These are phyloP conservation scores for Thalassiosira livingstoniorum DNA, from an alignment of 352 stramenopile genomes.

Conservation along the genomic window DNA sequence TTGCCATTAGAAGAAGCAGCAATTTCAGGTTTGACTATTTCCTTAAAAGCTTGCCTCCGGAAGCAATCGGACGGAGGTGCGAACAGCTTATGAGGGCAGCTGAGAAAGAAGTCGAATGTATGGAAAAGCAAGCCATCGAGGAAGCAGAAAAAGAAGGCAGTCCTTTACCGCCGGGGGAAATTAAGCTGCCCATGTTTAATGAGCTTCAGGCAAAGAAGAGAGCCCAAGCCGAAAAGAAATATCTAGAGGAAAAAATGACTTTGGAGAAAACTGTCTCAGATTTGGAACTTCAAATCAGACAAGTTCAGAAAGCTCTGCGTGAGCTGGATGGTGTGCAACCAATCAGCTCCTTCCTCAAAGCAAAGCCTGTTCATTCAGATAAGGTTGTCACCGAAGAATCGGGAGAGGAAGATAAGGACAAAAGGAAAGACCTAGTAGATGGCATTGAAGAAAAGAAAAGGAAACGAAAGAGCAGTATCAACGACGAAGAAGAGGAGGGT, in stretches of 20 bases:
- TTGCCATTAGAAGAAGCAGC: constrained; percentile 77
- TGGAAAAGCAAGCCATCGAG: constrained; percentile 78
- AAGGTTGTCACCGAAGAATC: constrained; percentile 48
- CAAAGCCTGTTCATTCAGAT: constrained; percentile 32
- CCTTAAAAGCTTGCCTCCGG: constrained; percentile 75
- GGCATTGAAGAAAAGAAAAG: constrained; percentile 36
- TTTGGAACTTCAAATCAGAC: constrained; percentile 70
- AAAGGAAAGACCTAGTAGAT: constrained; percentile 10
- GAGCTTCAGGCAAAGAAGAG: constrained; percentile 65
- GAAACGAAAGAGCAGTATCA: constrained; percentile 33
- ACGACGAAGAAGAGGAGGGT: constrained; percentile 36
- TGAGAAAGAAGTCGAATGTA: constrained; percentile 81
- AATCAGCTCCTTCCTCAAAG: constrained; percentile 43
- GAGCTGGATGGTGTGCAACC: constrained; percentile 46
- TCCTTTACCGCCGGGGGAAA: constrained; percentile 34
- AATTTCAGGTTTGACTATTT: constrained; percentile 87
- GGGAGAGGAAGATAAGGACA: constrained; percentile 32
- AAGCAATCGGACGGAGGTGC: constrained; percentile 77
- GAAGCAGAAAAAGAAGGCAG: constrained; percentile 59
- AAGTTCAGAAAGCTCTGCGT: constrained; percentile 65
- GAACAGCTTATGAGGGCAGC: constrained; percentile 84
- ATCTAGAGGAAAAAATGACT: constrained; percentile 53
- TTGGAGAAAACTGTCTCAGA: constrained; percentile 78
- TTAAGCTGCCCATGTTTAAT: constrained; percentile 65
- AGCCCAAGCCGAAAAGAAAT: constrained; percentile 60